Conservation (phyloP, 805 yeast species). For the Metschnikowia lochheadii region DNA sequence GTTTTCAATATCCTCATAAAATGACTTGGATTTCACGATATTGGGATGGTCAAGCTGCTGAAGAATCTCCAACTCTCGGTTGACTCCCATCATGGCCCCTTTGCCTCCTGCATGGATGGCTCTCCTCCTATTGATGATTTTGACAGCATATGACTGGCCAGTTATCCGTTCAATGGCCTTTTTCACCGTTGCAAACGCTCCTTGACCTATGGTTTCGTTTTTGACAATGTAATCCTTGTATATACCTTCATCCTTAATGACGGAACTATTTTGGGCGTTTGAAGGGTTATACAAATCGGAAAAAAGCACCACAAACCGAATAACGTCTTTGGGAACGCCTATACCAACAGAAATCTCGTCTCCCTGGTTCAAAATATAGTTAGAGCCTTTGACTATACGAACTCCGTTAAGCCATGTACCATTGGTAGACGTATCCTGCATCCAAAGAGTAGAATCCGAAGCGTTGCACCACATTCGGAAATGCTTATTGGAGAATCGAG, state of each 20-base stretch:
- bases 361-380: conserved; percentile 82
- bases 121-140: conserved; percentile 79
- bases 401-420: conserved; percentile 84
- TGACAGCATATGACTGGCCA: conserved; percentile 86
- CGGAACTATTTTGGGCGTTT: conserved; percentile 23
- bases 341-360: conserved; percentile 89
- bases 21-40: conserved; percentile 77
- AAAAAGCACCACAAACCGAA: conserved; percentile 49
- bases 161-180: conserved; percentile 83
- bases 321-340: conserved; percentile 72
- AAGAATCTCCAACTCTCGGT: conserved; percentile 79
- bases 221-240: conserved; percentile 69
- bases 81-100: conserved; percentile 63
- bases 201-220: conserved; percentile 88
- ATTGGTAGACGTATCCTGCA: conserved; percentile 80
- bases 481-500: conserved; percentile 72
- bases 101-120: conserved; percentile 63
- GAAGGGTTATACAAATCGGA: conserved; percentile 39
- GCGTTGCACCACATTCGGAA: conserved; percentile 64
- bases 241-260: conserved; percentile 50
- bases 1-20: conserved; percentile 75
- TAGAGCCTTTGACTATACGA: conserved; percentile 68
- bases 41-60: conserved; percentile 77
- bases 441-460: conserved; percentile 52
- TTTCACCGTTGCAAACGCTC: conserved; percentile 96